These are phyloP conservation scores for Kuraishia borneana DNA, from an alignment of 805 yeast species.

Conservation along the genomic window DNA sequence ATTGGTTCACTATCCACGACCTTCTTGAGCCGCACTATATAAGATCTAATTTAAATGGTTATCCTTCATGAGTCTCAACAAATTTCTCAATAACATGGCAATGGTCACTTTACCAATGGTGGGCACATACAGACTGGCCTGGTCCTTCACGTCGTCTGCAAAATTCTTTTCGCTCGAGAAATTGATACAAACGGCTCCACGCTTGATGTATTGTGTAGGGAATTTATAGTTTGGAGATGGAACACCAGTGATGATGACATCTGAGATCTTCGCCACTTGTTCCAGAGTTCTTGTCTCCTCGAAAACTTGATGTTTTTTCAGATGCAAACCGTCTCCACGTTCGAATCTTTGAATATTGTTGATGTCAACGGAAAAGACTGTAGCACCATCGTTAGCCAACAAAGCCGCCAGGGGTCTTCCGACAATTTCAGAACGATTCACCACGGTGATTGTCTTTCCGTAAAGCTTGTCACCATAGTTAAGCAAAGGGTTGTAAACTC, in stretches of 20 bases:
- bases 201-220: constrained; percentile 66
- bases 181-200: constrained; percentile 87
- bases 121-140: constrained; percentile 89
- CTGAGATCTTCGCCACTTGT: constrained; percentile 62
- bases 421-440: constrained; percentile 92
- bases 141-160: constrained; percentile 66
- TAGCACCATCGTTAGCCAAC: constrained; percentile 95
- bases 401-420: constrained; percentile 96
- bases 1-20: background rate
- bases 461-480: constrained; percentile 87
- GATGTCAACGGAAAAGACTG: constrained; percentile 84
- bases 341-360: constrained; percentile 85
- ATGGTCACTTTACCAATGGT: constrained; percentile 95
- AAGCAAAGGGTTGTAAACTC: constrained; percentile 72
- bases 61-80: constrained; percentile 73
- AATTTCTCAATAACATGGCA: constrained; percentile 83
- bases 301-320: constrained; percentile 72
- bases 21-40: background rate
- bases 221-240: constrained; percentile 79
- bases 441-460: constrained; percentile 85
- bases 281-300: constrained; percentile 43
- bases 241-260: constrained; percentile 93
- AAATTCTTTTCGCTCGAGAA: constrained; percentile 87
- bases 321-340: constrained; percentile 82
- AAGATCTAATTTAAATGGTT: constrained; percentile 12